phyloP scores from a whole-genome alignment of 768 basidiomycete species.

The Boletus sensibilis region DNA sequence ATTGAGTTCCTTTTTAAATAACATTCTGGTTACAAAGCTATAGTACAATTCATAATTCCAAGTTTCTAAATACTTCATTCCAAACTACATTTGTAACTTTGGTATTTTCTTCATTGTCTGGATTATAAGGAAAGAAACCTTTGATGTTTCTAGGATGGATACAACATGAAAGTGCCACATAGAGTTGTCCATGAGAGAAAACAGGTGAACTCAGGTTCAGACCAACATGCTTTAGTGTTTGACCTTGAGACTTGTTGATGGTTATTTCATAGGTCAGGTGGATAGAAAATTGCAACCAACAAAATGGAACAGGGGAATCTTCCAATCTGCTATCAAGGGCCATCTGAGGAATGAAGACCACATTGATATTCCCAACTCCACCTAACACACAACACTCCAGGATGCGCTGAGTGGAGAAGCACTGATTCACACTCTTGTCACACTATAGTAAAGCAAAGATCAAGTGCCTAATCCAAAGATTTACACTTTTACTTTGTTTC shows the following conservation, averaged over 20 bases:
- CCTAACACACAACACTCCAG: too few relatives aligned
- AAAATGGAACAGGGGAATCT: slow-evolving; percentile 25
- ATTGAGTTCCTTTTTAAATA: too few relatives aligned
- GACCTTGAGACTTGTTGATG: slow-evolving; percentile 42
- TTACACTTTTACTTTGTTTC: not conserved
- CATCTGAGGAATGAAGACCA: not conserved
- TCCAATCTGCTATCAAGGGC: slow-evolving; percentile 17
- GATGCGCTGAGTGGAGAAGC: too few relatives aligned
- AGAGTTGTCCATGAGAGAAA: slow-evolving; percentile 39
- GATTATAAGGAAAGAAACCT: not conserved
- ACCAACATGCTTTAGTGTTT: slow-evolving; percentile 33
- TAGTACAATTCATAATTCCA: too few relatives aligned
- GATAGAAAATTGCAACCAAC: slow-evolving; percentile 31
- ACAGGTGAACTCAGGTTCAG: slow-evolving; percentile 29
- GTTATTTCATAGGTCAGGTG: slow-evolving; percentile 39
- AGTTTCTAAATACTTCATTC: not conserved
- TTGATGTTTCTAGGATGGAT: not conserved
- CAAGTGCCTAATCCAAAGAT: not conserved
- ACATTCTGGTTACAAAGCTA: too few relatives aligned
- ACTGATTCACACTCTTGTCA: not conserved
- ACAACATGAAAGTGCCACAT: slow-evolving; percentile 20
- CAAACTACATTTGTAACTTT: not conserved
- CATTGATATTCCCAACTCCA: too few relatives aligned
- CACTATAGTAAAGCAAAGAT: not conserved
- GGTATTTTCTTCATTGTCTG: not conserved